Base-by-base conservation (phyloP, 2,329 filamentous ascomycete species). In the Trichoderma koningii region DNA sequence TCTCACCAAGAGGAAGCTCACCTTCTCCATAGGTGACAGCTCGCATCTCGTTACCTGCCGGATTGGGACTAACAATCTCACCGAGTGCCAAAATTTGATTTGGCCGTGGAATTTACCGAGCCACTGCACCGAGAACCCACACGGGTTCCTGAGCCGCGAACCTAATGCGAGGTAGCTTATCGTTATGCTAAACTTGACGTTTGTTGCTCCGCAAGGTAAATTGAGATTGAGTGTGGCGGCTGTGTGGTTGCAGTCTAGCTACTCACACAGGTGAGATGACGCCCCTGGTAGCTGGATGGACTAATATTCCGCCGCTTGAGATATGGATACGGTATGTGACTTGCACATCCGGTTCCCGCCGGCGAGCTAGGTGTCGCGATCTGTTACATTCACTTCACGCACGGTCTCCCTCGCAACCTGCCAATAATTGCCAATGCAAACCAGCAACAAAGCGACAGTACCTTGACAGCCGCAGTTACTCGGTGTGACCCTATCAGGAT, bases 61-160 rank as follows among this genome's bases (percentile, higher is more conserved):
- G 17, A 52, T 61, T 61, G 6, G 34, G 17, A 47, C 2, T 51
- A 44, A 61, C 2, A 9, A 21, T 44, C 57, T 52, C 21, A 41
- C 57, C 23, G 3, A 14, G 14, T 21, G 47, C 47, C 38, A 52
- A 52, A 47, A 3, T 52, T 47, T 26, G 34, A 61, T 61, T 61
- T 23, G 15, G 47, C 57, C 57, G 57, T 17, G 51, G 21, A 44
- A 61, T 30, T 19, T 61, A 51, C 57, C 57, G 57, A 61, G 19
- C 15, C 17, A 52, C 15, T 17, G 30, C 55, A 42, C 57, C 51
- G 42, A 61, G 44, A 15, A 47, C 52, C 7, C 47, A 19, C 19
- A 48, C 19, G 53, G 42, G 53, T 21, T 47, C 55, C 55, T 45
- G 55, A 45, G 26, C 57, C 47, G 38, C 48, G 44, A 44, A 47